These are phyloP conservation scores for Camellia japonica DNA, from an alignment of 148 eudicot genomes.

Conservation along the genomic window DNA sequence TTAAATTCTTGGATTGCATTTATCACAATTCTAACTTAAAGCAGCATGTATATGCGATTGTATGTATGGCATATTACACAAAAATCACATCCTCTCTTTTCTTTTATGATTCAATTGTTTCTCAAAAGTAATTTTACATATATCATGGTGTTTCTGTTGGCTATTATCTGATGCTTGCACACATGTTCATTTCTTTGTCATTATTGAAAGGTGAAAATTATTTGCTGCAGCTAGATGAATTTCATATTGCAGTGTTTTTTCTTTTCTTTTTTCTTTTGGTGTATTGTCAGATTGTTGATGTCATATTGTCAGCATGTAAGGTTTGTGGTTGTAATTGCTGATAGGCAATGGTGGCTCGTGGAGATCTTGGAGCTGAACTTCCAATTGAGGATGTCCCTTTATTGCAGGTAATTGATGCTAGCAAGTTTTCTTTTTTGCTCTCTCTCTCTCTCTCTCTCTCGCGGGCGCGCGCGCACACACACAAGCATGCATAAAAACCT, in stretches of 20 bases:
- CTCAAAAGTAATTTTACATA: neutral
- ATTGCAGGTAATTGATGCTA: slow-evolving; percentile 66
- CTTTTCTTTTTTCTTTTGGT: neutral
- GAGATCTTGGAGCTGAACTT: slow-evolving; percentile 99
- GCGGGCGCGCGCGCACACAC: neutral
- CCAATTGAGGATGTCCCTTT: slow-evolving; percentile 98
- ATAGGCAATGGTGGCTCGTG: slow-evolving; percentile 99
- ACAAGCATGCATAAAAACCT: neutral
- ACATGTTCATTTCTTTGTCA: neutral
- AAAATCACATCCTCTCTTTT: neutral
- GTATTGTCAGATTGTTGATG: neutral
- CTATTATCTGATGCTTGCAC: neutral
- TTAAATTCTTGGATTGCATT: neutral
- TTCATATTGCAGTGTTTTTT: neutral
- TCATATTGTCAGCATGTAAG: neutral
- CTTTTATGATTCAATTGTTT: neutral
- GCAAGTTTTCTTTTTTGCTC: neutral
- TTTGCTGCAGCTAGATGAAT: neutral
- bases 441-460: neutral
- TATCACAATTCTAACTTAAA: neutral
- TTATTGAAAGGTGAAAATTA: neutral
- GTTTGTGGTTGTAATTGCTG: slow-evolving; percentile 6
- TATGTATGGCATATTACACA: neutral
- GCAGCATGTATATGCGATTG: neutral
- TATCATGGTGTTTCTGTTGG: neutral